These are phyloP conservation scores for Xylaria sp. DNA, from an alignment of 2,329 filamentous ascomycete species.

Conservation along the genomic window DNA sequence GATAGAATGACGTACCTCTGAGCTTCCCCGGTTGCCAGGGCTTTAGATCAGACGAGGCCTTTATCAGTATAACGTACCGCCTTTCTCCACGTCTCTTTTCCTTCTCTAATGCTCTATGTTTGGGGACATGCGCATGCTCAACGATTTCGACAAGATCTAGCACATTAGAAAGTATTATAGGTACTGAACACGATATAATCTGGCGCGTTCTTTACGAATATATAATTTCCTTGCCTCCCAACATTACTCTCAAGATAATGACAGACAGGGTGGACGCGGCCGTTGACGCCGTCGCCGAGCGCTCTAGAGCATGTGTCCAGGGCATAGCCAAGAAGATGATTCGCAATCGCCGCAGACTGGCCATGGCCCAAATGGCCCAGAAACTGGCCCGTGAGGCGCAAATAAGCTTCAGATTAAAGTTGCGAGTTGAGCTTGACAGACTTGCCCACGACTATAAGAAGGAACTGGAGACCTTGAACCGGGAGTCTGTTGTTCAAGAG, in stretches of 20 bases:
- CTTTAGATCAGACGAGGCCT: too few relatives aligned
- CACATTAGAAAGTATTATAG: too few relatives aligned
- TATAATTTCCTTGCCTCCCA: too few relatives aligned
- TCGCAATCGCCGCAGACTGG: too few relatives aligned
- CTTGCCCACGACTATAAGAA: neutral
- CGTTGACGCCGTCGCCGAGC: neutral
- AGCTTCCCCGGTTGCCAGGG: neutral
- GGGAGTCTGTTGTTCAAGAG: neutral
- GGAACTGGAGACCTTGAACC: neutral
- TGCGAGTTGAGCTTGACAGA: neutral
- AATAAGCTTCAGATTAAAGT: neutral
- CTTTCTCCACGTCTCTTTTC: too few relatives aligned
- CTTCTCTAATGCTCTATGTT: too few relatives aligned
- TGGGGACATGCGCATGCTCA: too few relatives aligned
- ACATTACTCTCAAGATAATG: too few relatives aligned
- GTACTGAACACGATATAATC: too few relatives aligned
- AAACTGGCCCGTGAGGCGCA: neutral
- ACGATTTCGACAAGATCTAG: too few relatives aligned
- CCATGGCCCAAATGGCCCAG: neutral
- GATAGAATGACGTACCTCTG: neutral
- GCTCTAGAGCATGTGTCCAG: neutral
- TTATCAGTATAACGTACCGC: too few relatives aligned
- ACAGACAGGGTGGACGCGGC: neutral
- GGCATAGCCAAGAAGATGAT: neutral
- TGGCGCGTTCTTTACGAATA: too few relatives aligned